Evolutionary conservation across 2,329 filamentous ascomycete species (phyloP).

Genomic region (Trichoderma guizhouense): DNA sequence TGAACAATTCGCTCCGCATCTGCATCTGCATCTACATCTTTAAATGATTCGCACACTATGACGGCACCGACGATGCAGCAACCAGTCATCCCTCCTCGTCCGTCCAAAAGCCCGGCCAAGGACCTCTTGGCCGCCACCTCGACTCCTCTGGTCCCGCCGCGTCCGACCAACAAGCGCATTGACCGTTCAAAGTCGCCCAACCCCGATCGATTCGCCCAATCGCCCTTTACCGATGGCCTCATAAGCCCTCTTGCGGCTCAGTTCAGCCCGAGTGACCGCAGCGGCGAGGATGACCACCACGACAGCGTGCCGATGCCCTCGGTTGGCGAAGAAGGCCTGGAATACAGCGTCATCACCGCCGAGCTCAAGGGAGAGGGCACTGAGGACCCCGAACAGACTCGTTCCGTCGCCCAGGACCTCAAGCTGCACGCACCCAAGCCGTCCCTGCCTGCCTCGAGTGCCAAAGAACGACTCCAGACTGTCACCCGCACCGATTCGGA

Average conservation of each 20-base stretch:
- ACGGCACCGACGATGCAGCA: constrained; percentile 48
- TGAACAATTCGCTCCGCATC: background rate
- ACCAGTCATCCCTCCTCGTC: constrained; percentile 57
- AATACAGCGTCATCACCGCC: constrained; percentile 67
- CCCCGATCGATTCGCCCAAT: constrained; percentile 76
- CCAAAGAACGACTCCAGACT: constrained; percentile 75
- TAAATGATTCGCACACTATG: constrained; percentile 35
- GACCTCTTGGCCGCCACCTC: constrained; percentile 31
- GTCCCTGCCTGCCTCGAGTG: constrained; percentile 74
- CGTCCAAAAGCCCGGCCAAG: constrained; percentile 49
- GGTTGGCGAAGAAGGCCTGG: constrained; percentile 83
- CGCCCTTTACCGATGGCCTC: constrained; percentile 75
- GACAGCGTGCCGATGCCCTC: constrained; percentile 79
- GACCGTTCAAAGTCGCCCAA: constrained; percentile 76
- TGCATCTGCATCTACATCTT: background rate
- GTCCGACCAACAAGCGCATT: constrained; percentile 66
- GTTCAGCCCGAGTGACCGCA: constrained; percentile 35
- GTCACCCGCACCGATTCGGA: constrained; percentile 92
- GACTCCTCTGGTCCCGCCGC: constrained; percentile 73
- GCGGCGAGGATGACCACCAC: constrained; percentile 53
- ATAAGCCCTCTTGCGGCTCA: constrained; percentile 39
- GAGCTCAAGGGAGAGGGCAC: constrained; percentile 36
- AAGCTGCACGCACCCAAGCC: constrained; percentile 88
- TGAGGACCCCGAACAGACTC: constrained; percentile 60
- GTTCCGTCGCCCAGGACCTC: constrained; percentile 74